Evolutionary conservation across 2,329 filamentous ascomycete species (phyloP), one percentile per base, ranked within the genome.

Genomic region (Trichoderma sp.): DNA sequence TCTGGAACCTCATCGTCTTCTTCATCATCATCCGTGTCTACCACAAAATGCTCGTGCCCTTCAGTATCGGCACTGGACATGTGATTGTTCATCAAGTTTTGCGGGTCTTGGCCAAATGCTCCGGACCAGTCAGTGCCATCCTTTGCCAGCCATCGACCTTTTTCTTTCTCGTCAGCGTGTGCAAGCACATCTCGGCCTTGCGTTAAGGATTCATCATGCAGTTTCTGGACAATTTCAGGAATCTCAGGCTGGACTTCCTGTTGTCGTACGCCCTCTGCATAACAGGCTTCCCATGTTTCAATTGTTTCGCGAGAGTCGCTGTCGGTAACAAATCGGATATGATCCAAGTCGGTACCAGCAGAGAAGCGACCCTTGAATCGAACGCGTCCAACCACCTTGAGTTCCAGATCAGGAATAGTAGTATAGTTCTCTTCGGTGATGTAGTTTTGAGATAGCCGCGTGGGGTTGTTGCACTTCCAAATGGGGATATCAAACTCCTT

Each of bases 271-370:
- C 95, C 95, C 79, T 98, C 94, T 0, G 93, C 89, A 52, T 91
- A 88, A 78, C 95, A 97, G 0, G 94, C 92, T 79, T 97, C 94
- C 93, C 94, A 98, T 0, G 91, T 92, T 81, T 98, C 95, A 72
- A 93, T 97, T 0, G 94, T 97, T 83, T 98, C 96, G 37, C 95
- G 90, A 1, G 91, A 91, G 77, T 97, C 90, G 75, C 97, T 97
- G 79, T 96, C 92, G 59, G 89, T 87, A 27, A 97, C 90, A 74
- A 97, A 97, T 1, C 85, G 85, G 72, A 92, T 87, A 77, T 98
- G 96, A 21, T 93, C 91, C 66, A 92, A 89, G 77, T 97, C 94
- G 60, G 93, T 97, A 16, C 95, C 95, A 0, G 94, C 90, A 72
- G 96, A 96, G 83, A 98, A 98, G 14, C 89, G 87, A 13, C 89